Conservation (phyloP, 2,329 filamentous ascomycete genomes). For the Endoconidiophora polonica region DNA sequence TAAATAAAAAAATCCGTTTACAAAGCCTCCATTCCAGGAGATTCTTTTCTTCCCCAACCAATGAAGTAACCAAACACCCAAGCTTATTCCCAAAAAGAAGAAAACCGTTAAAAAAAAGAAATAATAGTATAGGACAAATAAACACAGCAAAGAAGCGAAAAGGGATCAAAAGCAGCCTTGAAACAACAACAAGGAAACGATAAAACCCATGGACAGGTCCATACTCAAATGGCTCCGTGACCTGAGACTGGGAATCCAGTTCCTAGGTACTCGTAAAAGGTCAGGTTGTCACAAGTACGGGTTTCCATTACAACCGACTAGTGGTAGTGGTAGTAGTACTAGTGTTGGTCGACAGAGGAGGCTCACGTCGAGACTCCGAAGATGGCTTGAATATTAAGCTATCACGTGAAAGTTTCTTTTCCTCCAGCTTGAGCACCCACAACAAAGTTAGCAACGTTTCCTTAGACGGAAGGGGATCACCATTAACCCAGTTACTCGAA, state of each 20-base stretch:
- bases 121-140: slow-evolving; percentile 1
- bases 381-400: neutral
- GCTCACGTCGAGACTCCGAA: neutral
- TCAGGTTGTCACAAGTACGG: neutral
- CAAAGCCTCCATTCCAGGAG: neutral
- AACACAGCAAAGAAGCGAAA: slow-evolving; percentile 8
- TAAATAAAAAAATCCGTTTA: neutral
- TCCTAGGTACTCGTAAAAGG: neutral
- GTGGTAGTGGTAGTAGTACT: slow-evolving; percentile 3
- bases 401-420: slow-evolving; percentile 19
- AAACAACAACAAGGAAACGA: slow-evolving; percentile 5
- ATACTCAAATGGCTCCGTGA: neutral
- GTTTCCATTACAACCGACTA: slow-evolving; percentile 8
- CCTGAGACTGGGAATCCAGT: slow-evolving; percentile 1
- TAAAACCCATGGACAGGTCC: neutral
- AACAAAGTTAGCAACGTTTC: slow-evolving; percentile 32
- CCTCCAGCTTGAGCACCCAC: slow-evolving; percentile 29
- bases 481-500: slow-evolving; percentile 19
- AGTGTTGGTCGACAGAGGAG: slow-evolving; percentile 6
- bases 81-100: neutral
- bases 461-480: slow-evolving; percentile 25
- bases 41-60: neutral
- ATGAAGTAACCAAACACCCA: neutral
- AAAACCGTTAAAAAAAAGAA: neutral
- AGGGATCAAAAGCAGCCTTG: neutral